Evolutionary conservation across 192 early-diverging fungal genomes (phyloP), one percentile per base, ranked within the genome.

Genomic region (Podila epicladia): DNA sequence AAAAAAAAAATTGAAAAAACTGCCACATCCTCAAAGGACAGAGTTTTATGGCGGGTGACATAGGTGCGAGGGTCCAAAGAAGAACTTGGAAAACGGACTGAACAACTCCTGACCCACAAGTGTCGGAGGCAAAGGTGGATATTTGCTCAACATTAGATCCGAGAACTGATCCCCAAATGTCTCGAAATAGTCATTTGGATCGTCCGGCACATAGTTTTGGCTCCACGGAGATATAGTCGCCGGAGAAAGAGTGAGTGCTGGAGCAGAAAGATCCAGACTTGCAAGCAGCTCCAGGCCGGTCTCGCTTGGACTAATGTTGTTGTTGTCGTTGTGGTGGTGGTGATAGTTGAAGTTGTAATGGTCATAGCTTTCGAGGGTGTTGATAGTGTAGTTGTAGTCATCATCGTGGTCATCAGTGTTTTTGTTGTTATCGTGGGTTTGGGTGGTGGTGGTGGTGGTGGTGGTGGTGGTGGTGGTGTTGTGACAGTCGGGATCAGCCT

Each of bases 1-100:
- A 38, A 35, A 29, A 17, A 58, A 35, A 55, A 75, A 69, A 75
- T n/a, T n/a, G n/a, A 68, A 75, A 75, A 75, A 75, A 58, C 12
- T 26, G 51, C n/a, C 29, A 55, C 13, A 6, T 19, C 11, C n/a
- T 12, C 17, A 59, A 51, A 67, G 35, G 9, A 31, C 9, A 32
- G 24, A 12, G 29, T 35, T 9, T 28, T 53, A 75, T 48, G 73
- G 51, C 53, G 75, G 59, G 22, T 64, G 64, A 38, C 35, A 31
- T 32, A 64, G 15, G 24, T 64, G 32, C 7, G 57, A 24, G 9
- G 26, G 35, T 19, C 24, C 69, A 78, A 67, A 78, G 26, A 69
- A 67, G 63, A 37, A 35, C 58, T 70, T 35, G 68, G 69, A 26
- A 41, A 57, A 35, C 63, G 59, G n/a, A 26, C 26, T 5, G 48